Evolutionary conservation across 2,329 filamentous ascomycete genomes (phyloP), one percentile per base, ranked within the genome.

Genomic region (Lojkania enalia): DNA sequence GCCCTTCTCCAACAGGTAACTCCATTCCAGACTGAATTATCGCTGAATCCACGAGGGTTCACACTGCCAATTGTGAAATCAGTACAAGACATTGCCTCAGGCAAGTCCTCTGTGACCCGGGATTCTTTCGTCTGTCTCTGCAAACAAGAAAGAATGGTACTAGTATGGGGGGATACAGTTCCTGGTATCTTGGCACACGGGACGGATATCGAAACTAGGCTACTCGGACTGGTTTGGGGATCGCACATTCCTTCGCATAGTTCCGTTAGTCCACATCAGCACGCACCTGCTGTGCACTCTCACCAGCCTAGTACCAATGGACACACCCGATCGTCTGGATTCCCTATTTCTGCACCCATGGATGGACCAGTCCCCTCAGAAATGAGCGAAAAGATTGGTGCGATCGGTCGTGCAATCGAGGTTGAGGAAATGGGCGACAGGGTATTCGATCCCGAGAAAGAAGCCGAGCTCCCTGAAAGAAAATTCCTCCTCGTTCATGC

Each of bases 81-180:
- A 1, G 62, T 77, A 37, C 61, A 60, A 4, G 67, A 71, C 23
- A 67, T 73, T 38, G 65, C 64, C 4, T 66, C 69, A 12, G 49
- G 39, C 13, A 55, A 46, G 30, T 67, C 72, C 3, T 32, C 38
- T 27, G 62, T 87, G 3, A 77, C 86, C 42, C 90, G 88, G 65
- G 82, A 88, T 63, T 86, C 90, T 62, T 90, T 87, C 57, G 87
- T 87, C 4, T 87, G 87, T n/a, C 90, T 91, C 61, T 80, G 90
- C 37, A 84, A 85, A 2, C 82, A 81, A 0, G 85, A 89, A 51
- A 81, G 81, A 3, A 73, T 90, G 11, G 74, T 91, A 1, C 75
- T 91, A 2, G 86, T 90, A 1, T 91, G 87, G 87, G 87, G 90
- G 49, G 87, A 91, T 56, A 86, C 90, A 42, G 80, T 87, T 1